phyloP scores from a whole-genome alignment of 1,284 basidiomycete species.

The Cryptococcus neoformans region DNA sequence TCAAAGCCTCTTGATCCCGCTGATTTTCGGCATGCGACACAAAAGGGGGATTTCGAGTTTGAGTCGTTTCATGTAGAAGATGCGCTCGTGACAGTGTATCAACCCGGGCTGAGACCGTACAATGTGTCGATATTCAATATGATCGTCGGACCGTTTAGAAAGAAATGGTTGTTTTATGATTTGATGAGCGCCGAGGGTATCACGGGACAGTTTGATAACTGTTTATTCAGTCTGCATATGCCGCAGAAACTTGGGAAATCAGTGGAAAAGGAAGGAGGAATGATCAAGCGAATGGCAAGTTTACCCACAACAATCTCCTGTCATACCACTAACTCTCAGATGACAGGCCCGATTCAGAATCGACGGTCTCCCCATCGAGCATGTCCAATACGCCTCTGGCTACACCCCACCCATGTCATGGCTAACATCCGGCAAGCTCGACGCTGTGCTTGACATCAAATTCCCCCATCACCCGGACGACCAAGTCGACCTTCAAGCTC shows the following conservation, averaged over 20 bases:
- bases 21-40: constrained; percentile 68
- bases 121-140: constrained; percentile 95
- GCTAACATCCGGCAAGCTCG: constrained; percentile 89
- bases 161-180: constrained; percentile 95
- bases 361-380: constrained; percentile 95
- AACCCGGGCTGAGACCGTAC: constrained; percentile 91
- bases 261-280: constrained; percentile 74
- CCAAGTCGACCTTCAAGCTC: constrained; percentile 70
- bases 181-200: constrained; percentile 87
- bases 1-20: constrained; percentile 73
- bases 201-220: constrained; percentile 97
- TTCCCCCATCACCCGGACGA: constrained; percentile 83
- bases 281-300: constrained; percentile 81
- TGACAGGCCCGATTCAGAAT: constrained; percentile 86
- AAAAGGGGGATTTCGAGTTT: constrained; percentile 86
- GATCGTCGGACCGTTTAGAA: constrained; percentile 78
- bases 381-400: constrained; percentile 80
- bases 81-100: constrained; percentile 89
- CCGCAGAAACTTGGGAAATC: constrained; percentile 94
- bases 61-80: constrained; percentile 88
- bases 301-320: neutral
- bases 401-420: constrained; percentile 85
- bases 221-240: constrained; percentile 92
- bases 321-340: neutral
- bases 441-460: constrained; percentile 96